Evolutionary conservation across 2,329 filamentous ascomycete species (phyloP).

Genomic region (Pseudonectria buxi): DNA sequence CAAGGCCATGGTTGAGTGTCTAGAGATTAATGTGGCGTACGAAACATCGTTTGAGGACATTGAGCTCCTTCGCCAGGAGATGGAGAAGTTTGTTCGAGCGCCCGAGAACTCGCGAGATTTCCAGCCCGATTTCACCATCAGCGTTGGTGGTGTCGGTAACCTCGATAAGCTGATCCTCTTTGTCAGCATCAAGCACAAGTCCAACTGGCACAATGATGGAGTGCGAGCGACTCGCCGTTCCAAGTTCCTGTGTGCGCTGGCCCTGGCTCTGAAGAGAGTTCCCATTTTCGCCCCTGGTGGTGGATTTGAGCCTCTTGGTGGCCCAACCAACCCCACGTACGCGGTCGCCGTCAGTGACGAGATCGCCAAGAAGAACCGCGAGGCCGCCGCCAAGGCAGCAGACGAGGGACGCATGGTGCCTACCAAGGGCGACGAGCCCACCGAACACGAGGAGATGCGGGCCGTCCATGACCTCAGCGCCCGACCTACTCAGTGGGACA

Average conservation of each 20-base stretch:
- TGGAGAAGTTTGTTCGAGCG: constrained; percentile 75
- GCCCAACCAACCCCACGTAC: constrained; percentile 71
- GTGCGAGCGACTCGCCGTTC: constrained; percentile 75
- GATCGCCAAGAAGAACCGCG: constrained; percentile 57
- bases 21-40: constrained; percentile 74
- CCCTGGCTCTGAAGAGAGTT: constrained; percentile 76
- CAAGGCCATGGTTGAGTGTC: constrained; percentile 82
- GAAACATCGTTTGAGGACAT: constrained; percentile 87
- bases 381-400: constrained; percentile 51
- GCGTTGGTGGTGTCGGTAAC: constrained; percentile 71
- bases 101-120: constrained; percentile 89
- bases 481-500: constrained; percentile 23
- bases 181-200: constrained; percentile 85
- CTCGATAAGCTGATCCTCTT: constrained; percentile 82
- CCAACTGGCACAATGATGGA: constrained; percentile 82
- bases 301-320: constrained; percentile 54
- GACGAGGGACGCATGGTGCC: constrained; percentile 62
- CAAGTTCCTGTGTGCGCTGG: constrained; percentile 95
- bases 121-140: constrained; percentile 72
- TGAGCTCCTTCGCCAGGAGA: constrained; percentile 74
- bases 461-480: constrained; percentile 41
- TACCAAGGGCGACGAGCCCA: constrained; percentile 20
- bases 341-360: constrained; percentile 68
- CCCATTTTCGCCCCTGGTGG: constrained; percentile 80
- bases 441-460: constrained; percentile 32